Evolutionary conservation across 495 filamentous ascomycete species (phyloP).

Genomic region (Achaetomiella virescens): DNA sequence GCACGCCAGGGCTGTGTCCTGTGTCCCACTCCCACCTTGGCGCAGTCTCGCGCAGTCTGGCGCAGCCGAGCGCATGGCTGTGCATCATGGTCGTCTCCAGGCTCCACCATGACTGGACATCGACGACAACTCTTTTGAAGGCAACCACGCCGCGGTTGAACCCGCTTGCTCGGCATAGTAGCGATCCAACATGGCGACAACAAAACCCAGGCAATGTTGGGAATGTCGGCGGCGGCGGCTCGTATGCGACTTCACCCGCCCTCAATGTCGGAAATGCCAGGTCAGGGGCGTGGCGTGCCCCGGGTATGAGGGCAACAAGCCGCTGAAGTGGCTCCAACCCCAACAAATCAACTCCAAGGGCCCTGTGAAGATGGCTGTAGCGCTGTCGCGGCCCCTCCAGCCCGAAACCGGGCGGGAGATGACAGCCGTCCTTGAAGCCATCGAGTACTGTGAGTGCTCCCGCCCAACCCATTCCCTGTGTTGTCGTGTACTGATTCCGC

Average conservation of each 20-base stretch:
- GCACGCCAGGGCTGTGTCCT: too few species aligned
- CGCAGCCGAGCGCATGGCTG: too few species aligned
- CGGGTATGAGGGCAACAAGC: slow-evolving; percentile 2
- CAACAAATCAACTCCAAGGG: not conserved
- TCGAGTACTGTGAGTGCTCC: slow-evolving; percentile 3
- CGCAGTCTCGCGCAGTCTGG: too few species aligned
- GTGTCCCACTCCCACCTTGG: too few species aligned
- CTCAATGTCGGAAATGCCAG: slow-evolving; percentile 2
- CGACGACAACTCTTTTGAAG: too few species aligned
- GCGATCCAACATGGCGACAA: not conserved
- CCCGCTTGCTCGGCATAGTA: not conserved
- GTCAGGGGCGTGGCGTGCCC: slow-evolving; percentile 1
- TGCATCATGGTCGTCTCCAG: not conserved
- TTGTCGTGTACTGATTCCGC: not conserved
- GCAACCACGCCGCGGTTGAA: too few species aligned
- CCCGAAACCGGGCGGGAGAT: not conserved
- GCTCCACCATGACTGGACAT: not conserved
- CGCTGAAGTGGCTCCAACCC: slow-evolving; percentile 2
- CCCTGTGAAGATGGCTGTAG: not conserved
- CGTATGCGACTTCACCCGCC: slow-evolving; percentile 8
- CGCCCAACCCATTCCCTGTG: not conserved
- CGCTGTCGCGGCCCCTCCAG: not conserved
- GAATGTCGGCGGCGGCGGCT: slow-evolving; percentile 10
- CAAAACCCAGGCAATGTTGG: slow-evolving; percentile 6
- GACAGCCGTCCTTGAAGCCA: not conserved